Evolutionary conservation across 1,284 basidiomycete species (phyloP).

Genomic region (Ganoderma lingzhi): DNA sequence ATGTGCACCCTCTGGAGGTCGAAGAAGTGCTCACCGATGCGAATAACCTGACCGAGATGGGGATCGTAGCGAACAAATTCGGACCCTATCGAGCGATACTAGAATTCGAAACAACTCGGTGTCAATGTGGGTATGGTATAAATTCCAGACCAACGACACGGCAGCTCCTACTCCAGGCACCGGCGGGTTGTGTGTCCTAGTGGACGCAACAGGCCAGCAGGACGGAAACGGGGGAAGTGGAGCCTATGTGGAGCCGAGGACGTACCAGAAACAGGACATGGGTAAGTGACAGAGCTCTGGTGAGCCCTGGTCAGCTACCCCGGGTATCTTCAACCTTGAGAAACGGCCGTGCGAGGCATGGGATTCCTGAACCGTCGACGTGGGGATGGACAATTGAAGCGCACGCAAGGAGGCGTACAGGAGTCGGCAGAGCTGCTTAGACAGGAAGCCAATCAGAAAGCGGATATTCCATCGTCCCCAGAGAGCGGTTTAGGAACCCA

Average conservation of each 20-base stretch:
- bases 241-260: neutral
- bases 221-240: neutral
- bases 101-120: neutral
- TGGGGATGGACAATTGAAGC: neutral
- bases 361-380: slow-evolving; percentile 1
- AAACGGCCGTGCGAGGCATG: neutral
- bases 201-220: neutral
- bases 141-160: neutral
- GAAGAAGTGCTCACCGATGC: neutral
- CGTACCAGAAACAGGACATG: neutral
- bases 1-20: neutral
- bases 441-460: neutral
- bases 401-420: neutral
- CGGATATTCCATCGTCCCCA: neutral
- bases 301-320: neutral
- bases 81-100: neutral
- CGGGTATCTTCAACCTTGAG: neutral
- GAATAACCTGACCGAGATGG: neutral
- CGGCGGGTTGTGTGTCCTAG: slow-evolving; percentile 1
- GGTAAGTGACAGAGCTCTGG: neutral
- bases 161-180: neutral
- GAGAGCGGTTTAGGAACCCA: neutral
- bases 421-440: neutral
- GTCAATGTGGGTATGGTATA: neutral
- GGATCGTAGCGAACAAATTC: neutral